Evolutionary conservation across 352 stramenopile species (phyloP), one percentile per base, ranked within the genome.

Genomic region (Pythium scleroteichum): DNA sequence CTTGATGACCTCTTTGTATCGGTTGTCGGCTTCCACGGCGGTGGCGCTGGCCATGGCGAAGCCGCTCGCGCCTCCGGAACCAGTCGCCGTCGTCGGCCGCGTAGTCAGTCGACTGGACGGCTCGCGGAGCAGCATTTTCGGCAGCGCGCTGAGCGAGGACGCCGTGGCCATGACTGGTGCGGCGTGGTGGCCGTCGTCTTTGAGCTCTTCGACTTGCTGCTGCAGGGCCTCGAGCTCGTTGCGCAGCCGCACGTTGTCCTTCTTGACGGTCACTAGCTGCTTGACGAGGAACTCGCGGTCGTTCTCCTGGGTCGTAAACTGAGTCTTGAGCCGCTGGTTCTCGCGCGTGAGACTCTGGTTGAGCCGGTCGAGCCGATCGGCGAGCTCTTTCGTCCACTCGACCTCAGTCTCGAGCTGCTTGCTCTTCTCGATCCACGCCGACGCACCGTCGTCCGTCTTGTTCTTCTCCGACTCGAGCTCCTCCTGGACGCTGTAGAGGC

Each of bases 1-100:
- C 69, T 95, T 95, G 64, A 97, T 96, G 52, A 97, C 94, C 52
- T 97, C 90, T 64, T 97, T 97, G 74, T 97, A 97, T 17, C 87
- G 77, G 46, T 77, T 85, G 65, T 96, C 82, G 0, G 73, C 64
- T 32, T 91, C 74, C 0, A 73, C 59, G n/a, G 45, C 19, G 26
- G 66, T 14, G 0, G 41, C 40, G 8, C 42, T 27, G 12, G 38
- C 26, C 9, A 26, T 39, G 12, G 41, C 7, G 12, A 59, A 62
- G 2, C 59, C 59, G 0, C n/a, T n/a, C n/a, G n/a, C n/a, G n/a
- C 67, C 83, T 29, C 63, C 78, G 12, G 68, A 64, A 0, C 69
- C 72, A 61, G 23, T 66, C 47, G 55, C 47, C n/a, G 56, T 64
- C 4, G 45, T 62, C 55, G 48, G 81, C 32, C 29, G 76, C 72